Conservation (phyloP, 805 yeast genomes). For the Kuraishia floccosa region DNA sequence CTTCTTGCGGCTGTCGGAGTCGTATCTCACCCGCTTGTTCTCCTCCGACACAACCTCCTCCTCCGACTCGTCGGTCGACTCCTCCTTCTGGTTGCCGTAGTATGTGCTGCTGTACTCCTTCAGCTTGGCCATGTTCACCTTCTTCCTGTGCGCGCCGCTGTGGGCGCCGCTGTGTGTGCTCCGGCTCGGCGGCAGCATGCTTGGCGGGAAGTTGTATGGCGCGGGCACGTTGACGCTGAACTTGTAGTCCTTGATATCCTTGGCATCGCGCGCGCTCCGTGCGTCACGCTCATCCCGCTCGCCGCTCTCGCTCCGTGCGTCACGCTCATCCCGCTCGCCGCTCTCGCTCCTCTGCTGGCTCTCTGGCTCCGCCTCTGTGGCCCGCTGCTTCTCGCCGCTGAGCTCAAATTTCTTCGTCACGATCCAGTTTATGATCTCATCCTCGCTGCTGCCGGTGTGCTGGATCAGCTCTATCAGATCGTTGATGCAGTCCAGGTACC, state of each 20-base stretch:
- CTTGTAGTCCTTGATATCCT: not conserved
- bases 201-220: slow-evolving; percentile 7
- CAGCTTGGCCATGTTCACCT: not conserved
- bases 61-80: not conserved
- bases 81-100: not conserved
- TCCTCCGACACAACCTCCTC: not conserved
- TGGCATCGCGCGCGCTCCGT: not conserved
- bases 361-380: too few relatives aligned
- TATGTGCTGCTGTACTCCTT: not conserved
- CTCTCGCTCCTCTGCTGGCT: not conserved
- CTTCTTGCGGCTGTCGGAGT: not conserved
- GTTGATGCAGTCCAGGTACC: slow-evolving; percentile 51
- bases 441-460: too few relatives aligned
- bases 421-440: slow-evolving; percentile 42
- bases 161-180: not conserved
- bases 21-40: slow-evolving; percentile 3
- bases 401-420: slow-evolving; percentile 34
- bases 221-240: slow-evolving; percentile 4
- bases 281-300: not conserved
- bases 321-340: not conserved
- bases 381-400: not conserved
- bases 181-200: slow-evolving; percentile 5
- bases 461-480: slow-evolving; percentile 33
- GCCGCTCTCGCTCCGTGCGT: not conserved
- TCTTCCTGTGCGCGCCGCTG: not conserved